These are phyloP conservation scores for Plenodomus tracheiphilus DNA, from an alignment of 2,329 filamentous ascomycete species.

Conservation along the genomic window DNA sequence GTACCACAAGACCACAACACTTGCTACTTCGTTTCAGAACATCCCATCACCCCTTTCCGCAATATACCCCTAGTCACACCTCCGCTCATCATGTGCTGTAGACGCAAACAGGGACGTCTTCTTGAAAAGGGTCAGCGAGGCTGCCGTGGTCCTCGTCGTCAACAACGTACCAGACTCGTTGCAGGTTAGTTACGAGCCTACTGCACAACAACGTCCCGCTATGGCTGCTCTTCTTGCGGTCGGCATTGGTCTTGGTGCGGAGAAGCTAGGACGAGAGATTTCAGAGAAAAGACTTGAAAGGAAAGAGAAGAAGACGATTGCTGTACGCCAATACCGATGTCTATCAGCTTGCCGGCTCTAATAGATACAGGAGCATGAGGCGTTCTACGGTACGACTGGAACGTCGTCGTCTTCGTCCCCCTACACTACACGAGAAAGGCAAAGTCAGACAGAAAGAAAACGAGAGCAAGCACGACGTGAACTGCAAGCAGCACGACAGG, in stretches of 20 bases:
- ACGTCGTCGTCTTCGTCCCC: slow-evolving; percentile 11
- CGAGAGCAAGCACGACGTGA: slow-evolving; percentile 11
- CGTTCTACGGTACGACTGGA: slow-evolving; percentile 9
- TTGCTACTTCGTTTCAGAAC: not conserved
- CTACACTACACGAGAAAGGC: slow-evolving; percentile 5
- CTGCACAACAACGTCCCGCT: slow-evolving; percentile 3
- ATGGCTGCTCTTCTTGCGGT: slow-evolving; percentile 28
- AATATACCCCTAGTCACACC: not conserved
- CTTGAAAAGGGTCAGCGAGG: slow-evolving; percentile 3
- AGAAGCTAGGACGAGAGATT: slow-evolving; percentile 23
- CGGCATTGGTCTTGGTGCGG: slow-evolving; percentile 22
- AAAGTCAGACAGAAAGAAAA: slow-evolving; percentile 10
- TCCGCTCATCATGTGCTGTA: slow-evolving; percentile 12
- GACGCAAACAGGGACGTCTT: slow-evolving; percentile 1
- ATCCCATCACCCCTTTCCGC: not conserved
- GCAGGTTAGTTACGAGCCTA: not conserved
- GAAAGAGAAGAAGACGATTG: slow-evolving; percentile 27
- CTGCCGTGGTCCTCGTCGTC: slow-evolving; percentile 6
- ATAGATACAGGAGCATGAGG: slow-evolving; percentile 15
- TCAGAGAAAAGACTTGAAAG: slow-evolving; percentile 25
- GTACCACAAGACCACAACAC: not conserved
- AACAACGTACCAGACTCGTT: not conserved
- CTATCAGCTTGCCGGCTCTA: too few relatives aligned
- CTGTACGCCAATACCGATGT: too few relatives aligned
- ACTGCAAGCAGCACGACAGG: slow-evolving; percentile 9